Base-by-base conservation (phyloP, 257 asterid species). In the Cinchona pubescens region DNA sequence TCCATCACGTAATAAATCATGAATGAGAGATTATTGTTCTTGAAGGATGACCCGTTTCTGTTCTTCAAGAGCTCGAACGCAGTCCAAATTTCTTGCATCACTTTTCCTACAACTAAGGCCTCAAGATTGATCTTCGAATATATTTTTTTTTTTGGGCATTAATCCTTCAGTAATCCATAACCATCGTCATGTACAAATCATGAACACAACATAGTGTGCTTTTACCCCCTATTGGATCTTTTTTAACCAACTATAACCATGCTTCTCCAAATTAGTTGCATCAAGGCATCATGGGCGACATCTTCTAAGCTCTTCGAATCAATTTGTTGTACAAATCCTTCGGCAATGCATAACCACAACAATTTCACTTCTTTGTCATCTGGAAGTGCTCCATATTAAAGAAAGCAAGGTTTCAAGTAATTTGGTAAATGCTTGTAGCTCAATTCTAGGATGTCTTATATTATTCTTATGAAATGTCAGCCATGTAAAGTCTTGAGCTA, bases 141-240 rank as follows among this genome's bases (percentile, higher is more conserved):
- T 15, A 2, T 18, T 4, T 19, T 18, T 38, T 11, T 46, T 46
- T 56, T n/a, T 25, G 6, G 1, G 12, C 12, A 56, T n/a, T 3
- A 56, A 56, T 56, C 32, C 18, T 56, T 56, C 63, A 8, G 7
- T 34, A 11, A 56, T 56, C 34, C 63, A 56, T 25, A 56, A 5
- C 3, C 27, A 4, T n/a, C 53, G 15, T 46, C 21, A 46, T 5
- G 49, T 45, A 5, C 58, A 38, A 38, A 67, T 23, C 71, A 67
- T 21, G 55, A 42, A 67, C 6, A 37, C 8, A 37, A n/a, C 72
- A 67, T n/a, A n/a, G n/a, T n/a, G n/a, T 67, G 37, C 30, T 67
- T 67, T 67, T 1, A 42, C 42, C 58, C 74, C 2, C 74, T 35
- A 18, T 46, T 69, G 35, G 73, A 43, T 69, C 59, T 69, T 29